A percentile compares a stretch with the other conserved stretches of the same genome.
These are phyloP conservation scores for Plasmodium ovale DNA, from an alignment of 169 alveolate species.

Conservation along the genomic window DNA sequence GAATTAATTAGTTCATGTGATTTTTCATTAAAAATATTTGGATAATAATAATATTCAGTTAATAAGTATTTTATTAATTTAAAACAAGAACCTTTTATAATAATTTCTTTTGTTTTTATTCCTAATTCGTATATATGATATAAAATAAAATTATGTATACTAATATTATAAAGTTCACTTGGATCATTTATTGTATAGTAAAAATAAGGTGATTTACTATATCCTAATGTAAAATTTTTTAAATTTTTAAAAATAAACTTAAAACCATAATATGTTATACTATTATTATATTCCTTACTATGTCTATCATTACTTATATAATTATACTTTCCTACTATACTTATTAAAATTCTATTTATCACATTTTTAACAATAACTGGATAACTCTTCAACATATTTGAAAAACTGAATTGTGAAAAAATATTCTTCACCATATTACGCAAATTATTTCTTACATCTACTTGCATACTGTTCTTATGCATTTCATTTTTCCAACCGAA, in stretches of 20 bases:
- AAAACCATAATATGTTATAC: conserved; percentile 39
- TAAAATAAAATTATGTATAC: conserved; percentile 69
- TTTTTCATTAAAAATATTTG: conserved; percentile 61
- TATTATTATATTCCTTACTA: conserved; percentile 37
- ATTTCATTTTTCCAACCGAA: not conserved
- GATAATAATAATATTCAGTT: conserved; percentile 71
- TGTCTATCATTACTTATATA: conserved; percentile 7
- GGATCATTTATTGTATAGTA: conserved; percentile 35
- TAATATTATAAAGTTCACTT: conserved; percentile 45
- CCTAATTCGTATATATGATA: conserved; percentile 67
- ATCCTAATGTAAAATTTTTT: conserved; percentile 30
- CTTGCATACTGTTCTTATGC: not conserved
- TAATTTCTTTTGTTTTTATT: conserved; percentile 41
- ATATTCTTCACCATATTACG: not conserved
- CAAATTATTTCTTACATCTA: not conserved
- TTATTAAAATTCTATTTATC: conserved; percentile 37
- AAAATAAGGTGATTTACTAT: conserved; percentile 16
- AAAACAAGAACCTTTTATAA: conserved; percentile 63
- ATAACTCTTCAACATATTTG: conserved; percentile 16
- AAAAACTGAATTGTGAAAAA: conserved; percentile 27
- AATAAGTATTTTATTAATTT: conserved; percentile 57
- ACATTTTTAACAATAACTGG: conserved; percentile 37
- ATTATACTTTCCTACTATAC: conserved; percentile 38
- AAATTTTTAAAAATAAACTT: conserved; percentile 41
- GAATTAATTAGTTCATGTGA: conserved; percentile 71